Evolutionary conservation across 2,329 filamentous ascomycete species (phyloP), one percentile per base, ranked within the genome.

Genomic region (Aureobasidium lini): DNA sequence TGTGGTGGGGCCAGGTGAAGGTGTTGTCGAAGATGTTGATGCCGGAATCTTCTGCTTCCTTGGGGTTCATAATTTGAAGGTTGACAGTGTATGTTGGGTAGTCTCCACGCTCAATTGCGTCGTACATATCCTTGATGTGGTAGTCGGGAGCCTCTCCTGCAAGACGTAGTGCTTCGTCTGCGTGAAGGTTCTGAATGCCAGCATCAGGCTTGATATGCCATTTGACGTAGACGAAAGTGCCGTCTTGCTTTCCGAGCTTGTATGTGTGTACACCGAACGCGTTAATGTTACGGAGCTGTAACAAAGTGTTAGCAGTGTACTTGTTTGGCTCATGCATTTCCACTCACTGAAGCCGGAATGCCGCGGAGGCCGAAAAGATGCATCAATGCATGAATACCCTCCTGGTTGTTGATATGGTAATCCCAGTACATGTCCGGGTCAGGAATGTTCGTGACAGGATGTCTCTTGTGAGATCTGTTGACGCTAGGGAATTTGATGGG

Each of bases 21-120:
- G 81, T 84, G 37, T 79, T 73, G 64, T 85, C 82, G 64, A 85
- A 83, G 47, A 83, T 74, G 59, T 81, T 77, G 61, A 75, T 74
- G 1, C 73, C 70, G 60, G 76, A 77, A 0, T 64, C 75, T 54
- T 79, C 77, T 2, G 79, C 79, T 44, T 82, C 72, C 59, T 78
- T 70, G 0, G 80, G 77, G 6, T 75, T 72, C 74, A 84, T 82
- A 40, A 80, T 73, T 67, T 85, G 81, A 1, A 84, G 67, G 62
- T 76, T 79, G 7, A 81, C 67, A 6, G 76, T 79, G 81, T 81
- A 83, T 3, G 69, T 71, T 0, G 79, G 79, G 57, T 69, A 76
- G 29, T 81, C 69, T 6, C 77, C 75, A 3, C 64, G 63, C 34
- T 75, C 72, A 60, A 81, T 81, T 0, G 77, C 71, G 3, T 78